Percentiles rank a stretch among this genome's conserved stretches.
These are phyloP conservation scores for Rhizopogon salebrosus DNA, from an alignment of 768 basidiomycete species.

Conservation along the genomic window DNA sequence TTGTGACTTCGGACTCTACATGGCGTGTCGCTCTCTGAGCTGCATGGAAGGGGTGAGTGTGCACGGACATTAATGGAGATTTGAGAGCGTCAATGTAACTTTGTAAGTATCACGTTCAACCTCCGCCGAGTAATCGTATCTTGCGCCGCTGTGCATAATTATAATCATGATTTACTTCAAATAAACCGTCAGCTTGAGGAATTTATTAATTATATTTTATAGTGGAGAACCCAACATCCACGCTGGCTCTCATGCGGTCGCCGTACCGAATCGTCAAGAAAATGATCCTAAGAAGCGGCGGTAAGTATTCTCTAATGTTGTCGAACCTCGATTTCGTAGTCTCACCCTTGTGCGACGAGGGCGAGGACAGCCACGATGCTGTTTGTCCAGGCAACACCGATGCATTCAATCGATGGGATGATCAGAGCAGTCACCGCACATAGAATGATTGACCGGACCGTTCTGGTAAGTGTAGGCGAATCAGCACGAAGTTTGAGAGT, in stretches of 20 bases:
- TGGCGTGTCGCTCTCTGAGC: slow-evolving; percentile 8
- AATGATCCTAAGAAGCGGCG: too few relatives aligned
- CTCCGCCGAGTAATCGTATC: too few relatives aligned
- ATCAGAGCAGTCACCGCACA: slow-evolving; percentile 39
- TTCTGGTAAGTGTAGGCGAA: slow-evolving; percentile 26
- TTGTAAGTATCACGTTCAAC: too few relatives aligned
- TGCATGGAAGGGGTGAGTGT: slow-evolving; percentile 8
- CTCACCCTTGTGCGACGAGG: slow-evolving; percentile 51
- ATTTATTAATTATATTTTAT: slow-evolving; percentile 27
- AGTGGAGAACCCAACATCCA: slow-evolving; percentile 55
- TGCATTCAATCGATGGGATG: too few relatives aligned
- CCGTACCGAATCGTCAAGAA: too few relatives aligned
- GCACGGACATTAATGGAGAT: not conserved
- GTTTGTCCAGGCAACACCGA: too few relatives aligned
- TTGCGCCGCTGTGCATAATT: too few relatives aligned
- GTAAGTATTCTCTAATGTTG: too few relatives aligned
- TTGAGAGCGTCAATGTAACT: not conserved
- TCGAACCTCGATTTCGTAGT: not conserved
- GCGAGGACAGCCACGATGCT: slow-evolving; percentile 39
- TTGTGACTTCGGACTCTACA: not conserved
- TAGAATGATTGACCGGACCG: slow-evolving; percentile 40
- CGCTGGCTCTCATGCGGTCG: too few relatives aligned
- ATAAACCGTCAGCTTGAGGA: too few relatives aligned
- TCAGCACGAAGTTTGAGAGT: not conserved
- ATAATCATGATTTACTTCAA: too few relatives aligned